Evolutionary conservation across 73 alveolate species (phyloP).

Genomic region (Paramecium bursaria): DNA sequence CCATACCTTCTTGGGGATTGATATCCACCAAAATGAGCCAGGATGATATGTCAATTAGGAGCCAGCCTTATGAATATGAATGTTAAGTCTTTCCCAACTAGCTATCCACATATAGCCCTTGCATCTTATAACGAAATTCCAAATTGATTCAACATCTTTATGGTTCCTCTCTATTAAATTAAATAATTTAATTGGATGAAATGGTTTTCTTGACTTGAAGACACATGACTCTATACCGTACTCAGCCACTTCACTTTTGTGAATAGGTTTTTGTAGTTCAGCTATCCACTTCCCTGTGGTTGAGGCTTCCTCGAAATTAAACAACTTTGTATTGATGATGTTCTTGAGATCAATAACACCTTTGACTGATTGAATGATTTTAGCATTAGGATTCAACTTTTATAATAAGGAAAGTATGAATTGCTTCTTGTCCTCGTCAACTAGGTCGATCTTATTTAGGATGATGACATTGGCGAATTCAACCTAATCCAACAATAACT

Average conservation of each 20-base stretch:
- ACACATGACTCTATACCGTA: constrained; percentile 71
- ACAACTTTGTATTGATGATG: constrained; percentile 66
- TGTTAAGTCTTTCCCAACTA: constrained; percentile 28
- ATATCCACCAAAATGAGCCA: constrained; percentile 55
- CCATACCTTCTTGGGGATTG: constrained; percentile 40
- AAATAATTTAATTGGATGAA: constrained; percentile 67
- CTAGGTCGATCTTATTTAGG: constrained; percentile 73
- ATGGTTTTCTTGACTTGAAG: constrained; percentile 71
- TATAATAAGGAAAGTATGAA: constrained; percentile 52
- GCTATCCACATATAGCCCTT: constrained; percentile 73
- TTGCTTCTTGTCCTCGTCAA: constrained; percentile 22
- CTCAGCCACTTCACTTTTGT: constrained; percentile 74
- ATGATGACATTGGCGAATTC: constrained; percentile 80
- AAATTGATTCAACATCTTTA: background rate
- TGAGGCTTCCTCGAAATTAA: constrained; percentile 73
- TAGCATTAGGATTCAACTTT: constrained; percentile 74
- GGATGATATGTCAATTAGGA: constrained; percentile 27
- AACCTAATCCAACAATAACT: constrained; percentile 73
- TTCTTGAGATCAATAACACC: constrained; percentile 67
- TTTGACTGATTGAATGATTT: constrained; percentile 62
- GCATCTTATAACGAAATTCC: constrained; percentile 65
- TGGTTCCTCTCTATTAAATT: constrained; percentile 22
- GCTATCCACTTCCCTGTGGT: constrained; percentile 73
- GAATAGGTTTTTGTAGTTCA: constrained; percentile 68
- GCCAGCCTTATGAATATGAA: constrained; percentile 40